Base-by-base conservation (phyloP, 2,329 filamentous ascomycete genomes). In the Ceratocystis eucalypticola region DNA sequence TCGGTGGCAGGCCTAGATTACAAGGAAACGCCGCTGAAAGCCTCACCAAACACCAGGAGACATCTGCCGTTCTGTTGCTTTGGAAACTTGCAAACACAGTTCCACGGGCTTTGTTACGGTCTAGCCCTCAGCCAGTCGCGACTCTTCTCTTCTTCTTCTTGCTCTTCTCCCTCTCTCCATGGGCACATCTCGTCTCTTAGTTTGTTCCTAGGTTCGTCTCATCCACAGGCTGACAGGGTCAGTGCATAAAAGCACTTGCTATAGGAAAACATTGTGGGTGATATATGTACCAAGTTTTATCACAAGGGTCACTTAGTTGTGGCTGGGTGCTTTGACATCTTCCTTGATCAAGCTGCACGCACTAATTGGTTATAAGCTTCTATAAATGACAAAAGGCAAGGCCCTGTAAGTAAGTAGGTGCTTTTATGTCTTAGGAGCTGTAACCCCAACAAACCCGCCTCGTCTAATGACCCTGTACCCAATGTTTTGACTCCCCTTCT, bases 151-250 rank as follows among this genome's bases (percentile, higher is more conserved):
- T 61, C 20, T n/a, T 61, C 17, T 61, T 22, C 20, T 45, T 62
- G 5, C 6, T 45, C 7, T 20, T 22, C 12, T 45, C 33, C 15
- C 61, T 20, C 61, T 10, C 12, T 6, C 15, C 20, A 20, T n/a
- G 15, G 12, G 5, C 22, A 22, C 22, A 62, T 62, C 63, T 59
- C 15, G 17, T 5, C 45, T 37, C 33, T 33, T 59, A 8, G 30
- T 59, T 28, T 59, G 28, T 59, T 59, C 55, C 33, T 59, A 20
- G 55, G 55, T 59, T 59, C 55, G 55, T 59, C 55, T 59, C 25
- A 37, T 59, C 15, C 55, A 22, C 55, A 37, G 12, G 7, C 28
- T 59, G 17, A 30, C 15, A 59, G 55, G 30, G 55, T 59, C 55
- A 37, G 55, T 59, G 55, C 55, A 59, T 37, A 59, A 59, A 33